phyloP scores from a whole-genome alignment of 805 yeast species.

The Nakazawaea ishiwadae region DNA sequence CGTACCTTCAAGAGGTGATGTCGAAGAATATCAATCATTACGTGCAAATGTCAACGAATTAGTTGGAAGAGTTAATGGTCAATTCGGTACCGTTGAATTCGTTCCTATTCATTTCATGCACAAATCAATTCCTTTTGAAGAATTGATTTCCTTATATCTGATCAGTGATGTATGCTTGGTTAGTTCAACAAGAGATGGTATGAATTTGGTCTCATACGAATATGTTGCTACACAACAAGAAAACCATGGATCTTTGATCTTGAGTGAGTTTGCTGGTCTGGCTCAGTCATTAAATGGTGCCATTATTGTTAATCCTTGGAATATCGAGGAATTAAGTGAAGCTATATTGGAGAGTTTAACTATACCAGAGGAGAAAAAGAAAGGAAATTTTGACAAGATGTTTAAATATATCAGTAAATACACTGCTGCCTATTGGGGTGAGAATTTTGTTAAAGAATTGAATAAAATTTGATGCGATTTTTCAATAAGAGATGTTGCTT shows the following conservation, averaged over 20 bases:
- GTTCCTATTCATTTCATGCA: constrained; percentile 97
- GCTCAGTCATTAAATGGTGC: constrained; percentile 97
- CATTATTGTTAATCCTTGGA: constrained; percentile 95
- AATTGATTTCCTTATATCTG: constrained; percentile 81
- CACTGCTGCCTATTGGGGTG: constrained; percentile 97
- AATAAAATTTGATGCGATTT: constrained; percentile 28
- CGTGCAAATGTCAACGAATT: constrained; percentile 93
- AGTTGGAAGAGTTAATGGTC: constrained; percentile 95
- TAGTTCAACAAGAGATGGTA: constrained; percentile 94
- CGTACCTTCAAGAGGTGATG: constrained; percentile 96
- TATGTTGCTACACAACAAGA: constrained; percentile 93
- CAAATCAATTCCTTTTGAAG: constrained; percentile 85
- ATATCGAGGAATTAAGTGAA: constrained; percentile 86
- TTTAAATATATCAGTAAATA: constrained; percentile 87
- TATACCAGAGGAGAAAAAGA: constrained; percentile 74
- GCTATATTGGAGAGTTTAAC: constrained; percentile 86
- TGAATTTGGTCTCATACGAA: constrained; percentile 95
- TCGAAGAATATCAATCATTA: constrained; percentile 92
- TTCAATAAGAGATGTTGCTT: too few relatives aligned
- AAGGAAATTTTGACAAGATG: constrained; percentile 74
- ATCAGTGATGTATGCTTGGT: constrained; percentile 89
- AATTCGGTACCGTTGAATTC: constrained; percentile 94
- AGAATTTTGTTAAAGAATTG: constrained; percentile 86
- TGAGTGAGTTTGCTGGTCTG: constrained; percentile 98
- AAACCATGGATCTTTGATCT: constrained; percentile 77